Base-by-base conservation (phyloP, 1,284 basidiomycete genomes). In the Cutaneotrichosporon daszewskae region DNA sequence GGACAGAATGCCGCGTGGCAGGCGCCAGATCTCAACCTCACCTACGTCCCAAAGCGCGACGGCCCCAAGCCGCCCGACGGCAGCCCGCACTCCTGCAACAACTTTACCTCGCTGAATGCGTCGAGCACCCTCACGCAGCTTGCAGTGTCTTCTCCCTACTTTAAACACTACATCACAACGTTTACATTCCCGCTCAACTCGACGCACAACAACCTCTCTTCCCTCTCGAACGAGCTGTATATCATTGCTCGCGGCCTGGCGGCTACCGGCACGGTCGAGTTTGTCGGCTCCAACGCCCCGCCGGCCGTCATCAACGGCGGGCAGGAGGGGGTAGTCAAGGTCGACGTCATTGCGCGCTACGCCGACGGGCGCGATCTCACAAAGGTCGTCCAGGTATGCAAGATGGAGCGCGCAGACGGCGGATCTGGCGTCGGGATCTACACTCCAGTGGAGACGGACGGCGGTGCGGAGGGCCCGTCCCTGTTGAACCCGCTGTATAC, bases 341-440 rank as follows among this genome's bases (percentile, higher is more conserved):
- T 72, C 1, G 70, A 72, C 48, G 64, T 72, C 13, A 45, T 71
- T 5, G 55, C 62, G 24, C 43, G 55, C 19, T 63, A 64, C 28
- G 39, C 55, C 8, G 55, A 58, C 13, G 22, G 20, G 11, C 58
- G 60, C 22, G 45, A 55, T 9, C 32, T 66, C 16, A 37, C 47
- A 16, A 33, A 42, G 3, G 53, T 64, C 27, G 58, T 64, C 34
- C 35, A 54, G 17, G 62, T 71, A 5, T 71, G 70, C 43, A 45
- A 59, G 36, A 53, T 72, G 56, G 26, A 22, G 1, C 44, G 59
- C 19, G 41, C 42, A 2, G 58, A 60, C 26, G 58, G 58, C 5
- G 54, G 58, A 18, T 20, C 58, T 0, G 68, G 70, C 7, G 51
- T 72, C 5, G 70, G 68, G 9, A 55, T 72, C 20, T 72, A 62